These are phyloP conservation scores for Firmiana major DNA, from an alignment of 345 rosid species.

Conservation along the genomic window DNA sequence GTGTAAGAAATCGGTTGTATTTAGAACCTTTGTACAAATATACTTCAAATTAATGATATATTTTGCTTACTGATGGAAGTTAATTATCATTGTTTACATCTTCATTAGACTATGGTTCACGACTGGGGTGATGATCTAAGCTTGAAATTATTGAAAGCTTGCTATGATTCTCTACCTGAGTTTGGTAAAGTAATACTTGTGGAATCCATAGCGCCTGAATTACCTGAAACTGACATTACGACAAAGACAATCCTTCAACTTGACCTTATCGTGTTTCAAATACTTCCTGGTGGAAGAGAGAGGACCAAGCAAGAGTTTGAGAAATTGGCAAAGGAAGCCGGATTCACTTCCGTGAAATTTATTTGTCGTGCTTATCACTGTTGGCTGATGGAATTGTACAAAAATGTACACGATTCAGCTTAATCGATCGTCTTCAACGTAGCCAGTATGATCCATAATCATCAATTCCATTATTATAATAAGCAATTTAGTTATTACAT, in stretches of 20 bases:
- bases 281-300: conserved; percentile 29
- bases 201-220: conserved; percentile 20
- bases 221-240: conserved; percentile 6
- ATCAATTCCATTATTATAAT: too few species aligned
- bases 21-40: too few species aligned
- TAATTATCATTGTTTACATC: too few species aligned
- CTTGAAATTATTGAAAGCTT: conserved; percentile 32
- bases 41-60: too few species aligned
- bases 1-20: too few species aligned
- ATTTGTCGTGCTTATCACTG: conserved; percentile 21
- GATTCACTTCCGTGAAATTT: conserved; percentile 15
- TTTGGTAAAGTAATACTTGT: conserved; percentile 32
- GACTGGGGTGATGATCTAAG: conserved; percentile 33
- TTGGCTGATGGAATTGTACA: conserved; percentile 28
- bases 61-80: too few species aligned
- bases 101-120: neutral
- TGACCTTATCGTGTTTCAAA: conserved; percentile 19
- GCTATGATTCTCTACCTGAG: conserved; percentile 25
- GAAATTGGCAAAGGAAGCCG: conserved; percentile 23
- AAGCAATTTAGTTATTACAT: too few species aligned
- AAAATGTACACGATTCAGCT: neutral
- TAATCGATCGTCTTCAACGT: neutral
- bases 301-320: conserved; percentile 26
- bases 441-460: neutral
- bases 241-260: neutral